Evolutionary conservation across 1,139 yeast species (phyloP).

Genomic region (Taphrina wiesneri): DNA sequence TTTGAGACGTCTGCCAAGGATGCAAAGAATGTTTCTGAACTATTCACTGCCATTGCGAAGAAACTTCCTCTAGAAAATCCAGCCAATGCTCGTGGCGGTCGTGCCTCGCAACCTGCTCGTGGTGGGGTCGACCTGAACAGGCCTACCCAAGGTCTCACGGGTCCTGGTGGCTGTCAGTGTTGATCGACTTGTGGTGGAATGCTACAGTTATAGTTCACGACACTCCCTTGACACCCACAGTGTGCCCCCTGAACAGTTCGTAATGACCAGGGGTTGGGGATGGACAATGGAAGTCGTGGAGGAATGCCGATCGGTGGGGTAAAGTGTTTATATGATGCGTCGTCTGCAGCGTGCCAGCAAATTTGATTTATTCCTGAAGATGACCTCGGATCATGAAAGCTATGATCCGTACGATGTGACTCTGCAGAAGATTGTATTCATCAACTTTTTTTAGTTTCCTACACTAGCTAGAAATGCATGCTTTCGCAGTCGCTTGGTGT

Average conservation of each 20-base stretch:
- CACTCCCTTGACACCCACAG: too few relatives aligned
- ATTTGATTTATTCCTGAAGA: neutral
- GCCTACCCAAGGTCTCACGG: constrained; percentile 29
- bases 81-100: constrained; percentile 23
- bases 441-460: neutral
- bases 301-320: neutral
- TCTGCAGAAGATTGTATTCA: neutral
- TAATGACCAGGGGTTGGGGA: neutral
- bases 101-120: constrained; percentile 24
- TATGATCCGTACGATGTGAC: neutral
- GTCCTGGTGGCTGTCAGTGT: constrained; percentile 32
- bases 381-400: neutral
- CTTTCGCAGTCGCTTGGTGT: neutral
- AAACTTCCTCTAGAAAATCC: constrained; percentile 32
- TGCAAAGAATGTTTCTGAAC: constrained; percentile 75
- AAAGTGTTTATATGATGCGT: neutral
- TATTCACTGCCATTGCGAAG: constrained; percentile 69
- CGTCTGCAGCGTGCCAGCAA: neutral
- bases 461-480: neutral
- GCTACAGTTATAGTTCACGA: too few relatives aligned
- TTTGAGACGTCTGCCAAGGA: constrained; percentile 95
- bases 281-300: neutral
- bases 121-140: constrained; percentile 29
- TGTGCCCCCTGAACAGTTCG: too few relatives aligned
- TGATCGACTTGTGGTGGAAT: neutral